A percentile compares a stretch with the other conserved stretches of the same genome.
phyloP scores from a whole-genome alignment of 768 basidiomycete genomes.

The Suillus brevipes region DNA sequence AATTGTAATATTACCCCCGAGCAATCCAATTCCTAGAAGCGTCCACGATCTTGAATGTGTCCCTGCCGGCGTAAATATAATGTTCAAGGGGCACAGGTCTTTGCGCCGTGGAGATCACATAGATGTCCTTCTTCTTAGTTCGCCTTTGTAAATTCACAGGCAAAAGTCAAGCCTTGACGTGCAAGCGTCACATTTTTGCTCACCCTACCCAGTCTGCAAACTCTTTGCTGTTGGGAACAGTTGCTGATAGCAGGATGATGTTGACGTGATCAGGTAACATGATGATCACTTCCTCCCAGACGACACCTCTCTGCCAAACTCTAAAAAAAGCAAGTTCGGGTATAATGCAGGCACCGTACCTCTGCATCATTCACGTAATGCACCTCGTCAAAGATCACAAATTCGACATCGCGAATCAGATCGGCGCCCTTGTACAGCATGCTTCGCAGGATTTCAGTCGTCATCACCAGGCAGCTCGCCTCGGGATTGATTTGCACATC shows the following conservation, averaged over 20 bases:
- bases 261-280: constrained; percentile 99
- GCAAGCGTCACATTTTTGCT: constrained; percentile 25
- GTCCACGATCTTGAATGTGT: constrained; percentile 91
- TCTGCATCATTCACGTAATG: constrained; percentile 99
- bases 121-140: constrained; percentile 99
- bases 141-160: constrained; percentile 52
- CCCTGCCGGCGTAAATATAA: constrained; percentile 92
- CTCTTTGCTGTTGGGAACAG: constrained; percentile 96
- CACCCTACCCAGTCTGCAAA: constrained; percentile 99
- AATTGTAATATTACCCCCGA: constrained; percentile 62
- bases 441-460: constrained; percentile 94
- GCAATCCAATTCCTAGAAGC: constrained; percentile 65
- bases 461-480: constrained; percentile 95
- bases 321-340: constrained; percentile 12
- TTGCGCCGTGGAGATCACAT: constrained; percentile 96
- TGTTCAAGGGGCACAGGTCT: constrained; percentile 97
- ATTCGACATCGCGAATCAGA: constrained; percentile 97
- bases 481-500: constrained; percentile 99
- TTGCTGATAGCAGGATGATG: constrained; percentile 95
- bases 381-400: constrained; percentile 99
- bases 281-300: constrained; percentile 99
- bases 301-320: constrained; percentile 80
- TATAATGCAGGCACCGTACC: constrained; percentile 45
- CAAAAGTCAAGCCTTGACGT: neutral
- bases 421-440: constrained; percentile 99